phyloP scores from a whole-genome alignment of 164 flowering plant species.

The Paratinospora sagittata region DNA sequence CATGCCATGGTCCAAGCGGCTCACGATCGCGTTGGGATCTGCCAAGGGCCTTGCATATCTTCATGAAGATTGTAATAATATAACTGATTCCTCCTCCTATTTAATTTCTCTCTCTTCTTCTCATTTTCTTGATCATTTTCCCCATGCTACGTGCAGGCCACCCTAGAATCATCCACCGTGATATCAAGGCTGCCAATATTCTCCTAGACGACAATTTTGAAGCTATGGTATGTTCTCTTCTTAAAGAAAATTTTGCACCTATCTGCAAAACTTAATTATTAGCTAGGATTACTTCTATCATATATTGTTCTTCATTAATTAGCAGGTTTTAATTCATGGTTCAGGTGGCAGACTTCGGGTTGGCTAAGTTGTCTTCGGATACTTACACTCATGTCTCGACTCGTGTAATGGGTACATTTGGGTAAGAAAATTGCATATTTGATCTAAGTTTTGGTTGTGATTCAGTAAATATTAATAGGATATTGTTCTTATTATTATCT shows the following conservation, averaged over 20 bases:
- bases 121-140: background rate
- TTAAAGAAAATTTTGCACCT: background rate
- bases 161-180: slow-evolving; percentile 71
- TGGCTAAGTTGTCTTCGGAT: slow-evolving; percentile 73
- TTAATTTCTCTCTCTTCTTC: background rate
- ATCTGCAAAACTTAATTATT: background rate
- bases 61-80: slow-evolving; percentile 90
- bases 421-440: slow-evolving; percentile 42
- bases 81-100: slow-evolving; percentile 16
- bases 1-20: slow-evolving; percentile 61
- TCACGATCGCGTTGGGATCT: slow-evolving; percentile 64
- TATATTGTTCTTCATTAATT: no score
- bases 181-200: slow-evolving; percentile 69
- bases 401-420: slow-evolving; percentile 88
- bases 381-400: slow-evolving; percentile 75
- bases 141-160: slow-evolving; percentile 50
- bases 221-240: slow-evolving; percentile 44
- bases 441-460: no score
- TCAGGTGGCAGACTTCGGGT: slow-evolving; percentile 86
- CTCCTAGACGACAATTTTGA: slow-evolving; percentile 62
- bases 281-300: no score
- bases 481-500: background rate
- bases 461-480: background rate
- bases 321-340: background rate
- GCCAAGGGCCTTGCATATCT: slow-evolving; percentile 84